Base-by-base conservation (phyloP, 2,329 filamentous ascomycete genomes). In the Sphaerulina musiva region DNA sequence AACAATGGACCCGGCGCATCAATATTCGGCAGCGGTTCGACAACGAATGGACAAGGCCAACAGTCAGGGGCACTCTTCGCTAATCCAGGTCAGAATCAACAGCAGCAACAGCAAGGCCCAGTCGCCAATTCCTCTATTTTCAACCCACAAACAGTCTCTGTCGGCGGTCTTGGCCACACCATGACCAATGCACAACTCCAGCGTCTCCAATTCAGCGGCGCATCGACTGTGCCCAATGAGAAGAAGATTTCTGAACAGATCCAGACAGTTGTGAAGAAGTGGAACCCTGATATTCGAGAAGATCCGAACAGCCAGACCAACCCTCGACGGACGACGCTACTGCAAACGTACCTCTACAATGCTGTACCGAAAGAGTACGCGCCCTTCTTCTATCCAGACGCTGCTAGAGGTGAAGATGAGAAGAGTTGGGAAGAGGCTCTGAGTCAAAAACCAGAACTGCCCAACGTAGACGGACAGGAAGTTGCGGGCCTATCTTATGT, bases 331-430 rank as follows among this genome's bases (percentile, higher is more conserved):
- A 56, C 54, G 9, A 90, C 86, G 64, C 81, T 80, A 29, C 89
- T 93, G 74, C 86, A 89, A 70, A 78, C 87, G 67, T 92, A 92
- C 75, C 89, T 93, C 70, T 95, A 93, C 78, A 93, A 93, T 73
- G 83, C 87, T 61, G 87, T 91, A 59, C 84, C 86, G 59, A 82
- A 86, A 64, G 80, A 82, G 49, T 80, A 80, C 67, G 84, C 86
- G n/a, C 86, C 86, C 9, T 90, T 86, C 70, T 91, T 87, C 70
- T 81, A 84, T 59, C 86, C 86, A 2, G 77, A 80, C 12, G 75
- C 82, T 1, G 43, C 12, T 10, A 40, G 48, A 9, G 76, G 81
- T 62, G 89, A 93, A 67, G 84, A 91, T 66, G 81, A 85, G 38
- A 80, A 82, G 60, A 87, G 87, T 66, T 95, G 88, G 87, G 89